These are phyloP conservation scores for Oenanthe javanica DNA, from an alignment of 140 eudicot species.

Conservation along the genomic window DNA sequence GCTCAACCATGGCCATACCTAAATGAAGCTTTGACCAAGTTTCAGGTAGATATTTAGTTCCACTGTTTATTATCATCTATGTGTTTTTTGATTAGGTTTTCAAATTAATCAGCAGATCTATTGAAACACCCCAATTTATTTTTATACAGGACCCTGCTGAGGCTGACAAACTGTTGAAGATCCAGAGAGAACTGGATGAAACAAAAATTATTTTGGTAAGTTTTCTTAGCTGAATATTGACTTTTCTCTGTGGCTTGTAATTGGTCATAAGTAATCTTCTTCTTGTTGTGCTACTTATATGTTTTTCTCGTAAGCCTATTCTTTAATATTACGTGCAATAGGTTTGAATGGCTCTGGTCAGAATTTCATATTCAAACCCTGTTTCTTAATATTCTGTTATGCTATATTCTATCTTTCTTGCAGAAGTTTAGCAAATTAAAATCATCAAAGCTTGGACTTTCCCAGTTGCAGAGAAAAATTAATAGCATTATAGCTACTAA, in stretches of 20 bases:
- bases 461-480: neutral
- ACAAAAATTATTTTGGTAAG: constrained; percentile 97
- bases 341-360: neutral
- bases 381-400: neutral
- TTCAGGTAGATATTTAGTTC: constrained; percentile 41
- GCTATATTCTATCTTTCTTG: neutral
- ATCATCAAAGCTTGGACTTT: neutral
- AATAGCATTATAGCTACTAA: neutral
- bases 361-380: neutral
- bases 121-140: neutral
- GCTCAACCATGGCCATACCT: constrained; percentile 83
- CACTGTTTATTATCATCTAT: neutral
- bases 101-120: neutral
- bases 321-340: neutral
- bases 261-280: neutral
- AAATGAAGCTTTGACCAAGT: constrained; percentile 46
- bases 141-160: constrained; percentile 85
- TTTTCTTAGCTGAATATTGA: constrained; percentile 7
- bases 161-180: constrained; percentile 90
- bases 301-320: neutral
- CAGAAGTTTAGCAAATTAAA: neutral
- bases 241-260: neutral
- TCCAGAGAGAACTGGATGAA: constrained; percentile 94
- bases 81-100: neutral
- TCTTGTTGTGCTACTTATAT: neutral